Evolutionary conservation across 2,329 filamentous ascomycete genomes (phyloP).

Genomic region (Phialophora chinensis): DNA sequence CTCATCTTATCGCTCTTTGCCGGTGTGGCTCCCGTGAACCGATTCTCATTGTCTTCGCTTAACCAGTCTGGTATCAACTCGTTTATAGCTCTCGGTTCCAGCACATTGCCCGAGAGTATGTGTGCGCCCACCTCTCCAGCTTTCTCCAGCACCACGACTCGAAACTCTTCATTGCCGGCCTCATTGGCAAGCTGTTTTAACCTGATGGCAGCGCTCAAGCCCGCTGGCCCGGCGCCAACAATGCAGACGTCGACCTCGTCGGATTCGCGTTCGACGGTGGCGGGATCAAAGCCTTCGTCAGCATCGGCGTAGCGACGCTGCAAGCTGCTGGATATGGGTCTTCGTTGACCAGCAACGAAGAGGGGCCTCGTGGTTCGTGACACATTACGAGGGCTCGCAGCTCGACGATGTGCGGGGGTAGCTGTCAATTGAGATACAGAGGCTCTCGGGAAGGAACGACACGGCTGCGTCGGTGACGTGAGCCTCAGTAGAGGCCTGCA

Average conservation of each 20-base stretch:
- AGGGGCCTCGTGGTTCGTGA: slow-evolving; percentile 30
- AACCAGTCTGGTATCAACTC: slow-evolving; percentile 96
- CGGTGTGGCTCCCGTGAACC: slow-evolving; percentile 86
- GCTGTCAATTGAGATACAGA: slow-evolving; percentile 20
- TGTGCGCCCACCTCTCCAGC: slow-evolving; percentile 93
- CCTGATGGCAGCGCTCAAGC: slow-evolving; percentile 88
- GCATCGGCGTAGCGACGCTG: slow-evolving; percentile 50
- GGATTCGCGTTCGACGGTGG: slow-evolving; percentile 78
- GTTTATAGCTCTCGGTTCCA: slow-evolving; percentile 84
- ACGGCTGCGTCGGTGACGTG: slow-evolving; percentile 44
- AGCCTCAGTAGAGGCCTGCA: slow-evolving; percentile 52
- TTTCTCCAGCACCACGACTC: slow-evolving; percentile 91
- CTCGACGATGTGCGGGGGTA: slow-evolving; percentile 26
- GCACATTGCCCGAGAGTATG: slow-evolving; percentile 93
- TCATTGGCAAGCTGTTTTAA: slow-evolving; percentile 95
- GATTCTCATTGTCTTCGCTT: slow-evolving; percentile 81
- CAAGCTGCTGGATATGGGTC: slow-evolving; percentile 54
- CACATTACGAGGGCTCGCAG: slow-evolving; percentile 6
- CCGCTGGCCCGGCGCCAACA: slow-evolving; percentile 88
- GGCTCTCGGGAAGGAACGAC: slow-evolving; percentile 40
- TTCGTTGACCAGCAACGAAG: slow-evolving; percentile 44
- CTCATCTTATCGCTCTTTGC: slow-evolving; percentile 87
- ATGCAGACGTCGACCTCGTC: slow-evolving; percentile 98
- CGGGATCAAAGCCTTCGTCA: slow-evolving; percentile 67
- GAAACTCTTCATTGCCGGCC: slow-evolving; percentile 92